Percentiles rank a stretch among this genome's conserved stretches.
Conservation (phyloP, 148 eudicot genomes). For the Gaultheria prostrata region DNA sequence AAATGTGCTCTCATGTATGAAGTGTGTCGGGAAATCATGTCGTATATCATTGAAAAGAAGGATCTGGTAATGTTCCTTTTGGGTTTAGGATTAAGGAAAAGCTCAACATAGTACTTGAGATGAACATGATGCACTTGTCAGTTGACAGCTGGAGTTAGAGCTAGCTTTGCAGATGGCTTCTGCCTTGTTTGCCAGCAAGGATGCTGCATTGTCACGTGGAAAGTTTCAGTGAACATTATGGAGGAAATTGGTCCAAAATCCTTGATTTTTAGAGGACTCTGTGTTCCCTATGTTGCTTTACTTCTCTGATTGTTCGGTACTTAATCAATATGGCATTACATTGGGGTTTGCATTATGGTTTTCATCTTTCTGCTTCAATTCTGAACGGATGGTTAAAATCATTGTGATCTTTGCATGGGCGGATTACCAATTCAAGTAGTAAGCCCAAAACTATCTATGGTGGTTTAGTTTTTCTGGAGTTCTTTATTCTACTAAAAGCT, state of each 20-base stretch:
- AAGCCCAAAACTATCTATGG: not conserved
- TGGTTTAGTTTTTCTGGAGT: not conserved
- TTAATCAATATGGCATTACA: not conserved
- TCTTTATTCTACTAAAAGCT: not conserved
- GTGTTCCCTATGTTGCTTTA: not conserved
- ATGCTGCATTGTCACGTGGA: not conserved
- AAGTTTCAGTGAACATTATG: not conserved
- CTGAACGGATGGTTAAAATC: not conserved
- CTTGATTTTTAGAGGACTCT: not conserved
- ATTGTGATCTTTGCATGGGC: not conserved
- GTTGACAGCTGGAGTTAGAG: not conserved
- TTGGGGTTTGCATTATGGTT: not conserved
- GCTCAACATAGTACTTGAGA: not conserved
- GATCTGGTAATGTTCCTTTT: slow-evolving; percentile 1
- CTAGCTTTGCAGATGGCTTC: slow-evolving; percentile 4
- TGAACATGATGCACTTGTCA: not conserved
- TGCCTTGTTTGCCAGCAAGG: not conserved
- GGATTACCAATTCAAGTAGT: not conserved
- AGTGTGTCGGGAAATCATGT: not conserved
- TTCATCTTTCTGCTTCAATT: not conserved
- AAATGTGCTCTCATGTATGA: not conserved
- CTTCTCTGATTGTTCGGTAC: not conserved
- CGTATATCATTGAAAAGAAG: not conserved
- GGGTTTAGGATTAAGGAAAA: not conserved
- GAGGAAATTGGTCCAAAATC: not conserved